Percentiles rank a stretch among this genome's conserved stretches.
Evolutionary conservation across 345 rosid species (phyloP).

Genomic region (Pugionium dolabratum): DNA sequence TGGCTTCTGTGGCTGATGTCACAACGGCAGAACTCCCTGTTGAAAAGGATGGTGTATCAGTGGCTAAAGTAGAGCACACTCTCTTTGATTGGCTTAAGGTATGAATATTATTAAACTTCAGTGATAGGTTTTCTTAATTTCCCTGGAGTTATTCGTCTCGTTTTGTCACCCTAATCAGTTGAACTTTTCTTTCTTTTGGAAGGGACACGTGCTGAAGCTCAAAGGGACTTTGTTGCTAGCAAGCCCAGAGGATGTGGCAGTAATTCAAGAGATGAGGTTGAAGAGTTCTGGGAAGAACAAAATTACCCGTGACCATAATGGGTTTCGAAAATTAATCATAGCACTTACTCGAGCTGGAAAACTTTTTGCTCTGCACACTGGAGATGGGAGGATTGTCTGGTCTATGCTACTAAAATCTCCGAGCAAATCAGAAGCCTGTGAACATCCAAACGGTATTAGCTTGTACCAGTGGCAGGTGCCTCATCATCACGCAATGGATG

Average conservation of each 20-base stretch:
- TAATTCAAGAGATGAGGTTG: conserved; percentile 82
- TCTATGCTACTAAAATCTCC: conserved; percentile 67
- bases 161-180: conserved; percentile 30
- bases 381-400: conserved; percentile 96
- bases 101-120: conserved; percentile 22
- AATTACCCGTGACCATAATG: conserved; percentile 96
- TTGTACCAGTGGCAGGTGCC: conserved; percentile 94
- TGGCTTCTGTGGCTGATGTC: conserved; percentile 86
- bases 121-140: conserved; percentile 12
- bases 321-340: conserved; percentile 87
- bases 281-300: conserved; percentile 90
- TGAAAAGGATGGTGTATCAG: conserved; percentile 84
- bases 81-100: conserved; percentile 99
- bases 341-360: conserved; percentile 86
- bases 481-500: conserved; percentile 96
- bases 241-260: conserved; percentile 84
- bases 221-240: conserved; percentile 96
- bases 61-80: conserved; percentile 88
- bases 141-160: conserved; percentile 7
- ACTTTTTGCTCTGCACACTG: conserved; percentile 88
- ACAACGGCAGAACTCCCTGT: conserved; percentile 89
- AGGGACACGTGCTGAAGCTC: conserved; percentile 93
- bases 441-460: conserved; percentile 57
- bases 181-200: conserved; percentile 37
- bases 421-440: conserved; percentile 62